phyloP scores from a whole-genome alignment of 108 stramenopile genomes.

The Discostella stelligeroides region DNA sequence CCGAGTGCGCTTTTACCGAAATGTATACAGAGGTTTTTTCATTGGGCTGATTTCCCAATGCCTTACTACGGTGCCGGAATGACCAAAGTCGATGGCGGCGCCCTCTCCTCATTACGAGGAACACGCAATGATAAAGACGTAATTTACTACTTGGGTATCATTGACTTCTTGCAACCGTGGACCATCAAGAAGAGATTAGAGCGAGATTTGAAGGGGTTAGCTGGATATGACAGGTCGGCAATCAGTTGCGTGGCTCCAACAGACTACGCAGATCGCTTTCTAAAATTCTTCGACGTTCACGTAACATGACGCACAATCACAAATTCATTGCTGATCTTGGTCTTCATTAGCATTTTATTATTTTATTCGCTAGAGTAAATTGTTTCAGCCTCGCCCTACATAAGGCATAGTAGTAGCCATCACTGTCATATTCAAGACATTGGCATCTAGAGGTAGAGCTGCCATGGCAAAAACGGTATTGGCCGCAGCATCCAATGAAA shows the following conservation, averaged over 20 bases:
- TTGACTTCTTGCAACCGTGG: constrained; percentile 93
- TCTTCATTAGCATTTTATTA: background rate
- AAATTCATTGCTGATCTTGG: background rate
- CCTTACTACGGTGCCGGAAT: constrained; percentile 77
- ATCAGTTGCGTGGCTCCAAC: constrained; percentile 84
- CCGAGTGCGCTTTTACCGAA: constrained; percentile 9
- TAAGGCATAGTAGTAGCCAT: constrained; percentile 74
- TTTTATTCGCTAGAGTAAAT: background rate
- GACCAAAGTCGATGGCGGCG: constrained; percentile 78
- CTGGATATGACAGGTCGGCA: constrained; percentile 64
- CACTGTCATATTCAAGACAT: constrained; percentile 77
- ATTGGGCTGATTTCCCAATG: constrained; percentile 53
- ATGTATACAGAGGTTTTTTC: constrained; percentile 16
- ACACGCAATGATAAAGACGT: constrained; percentile 60
- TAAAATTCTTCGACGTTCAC: constrained; percentile 70
- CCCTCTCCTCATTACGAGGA: constrained; percentile 62
- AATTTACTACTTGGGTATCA: constrained; percentile 83
- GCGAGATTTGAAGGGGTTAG: constrained; percentile 69
- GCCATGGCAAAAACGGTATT: constrained; percentile 75
- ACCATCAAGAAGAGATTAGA: constrained; percentile 70
- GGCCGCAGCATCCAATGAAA: constrained; percentile 73
- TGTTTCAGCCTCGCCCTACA: constrained; percentile 70
- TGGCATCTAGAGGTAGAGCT: constrained; percentile 62
- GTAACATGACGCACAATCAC: constrained; percentile 50
- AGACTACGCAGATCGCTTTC: constrained; percentile 75